Base-by-base conservation (phyloP, 345 rosid genomes). In the Streptanthus diversifolius region DNA sequence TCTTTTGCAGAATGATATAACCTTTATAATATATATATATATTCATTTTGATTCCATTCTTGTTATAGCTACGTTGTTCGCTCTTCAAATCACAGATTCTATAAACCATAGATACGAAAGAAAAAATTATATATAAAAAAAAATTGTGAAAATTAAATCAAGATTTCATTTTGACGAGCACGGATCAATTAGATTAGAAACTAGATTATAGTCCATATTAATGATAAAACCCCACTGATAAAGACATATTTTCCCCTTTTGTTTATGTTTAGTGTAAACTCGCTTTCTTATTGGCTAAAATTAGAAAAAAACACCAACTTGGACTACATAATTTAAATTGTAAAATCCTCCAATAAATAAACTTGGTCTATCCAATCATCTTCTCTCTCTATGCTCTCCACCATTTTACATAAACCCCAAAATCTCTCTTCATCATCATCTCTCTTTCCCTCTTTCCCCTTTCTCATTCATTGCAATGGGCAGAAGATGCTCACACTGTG, bases 401-500 rank as follows among this genome's bases (percentile, higher is more conserved):
- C 70, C 70, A 76, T 76, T 68, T 67, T 54, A 68, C 75, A 76
- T 76, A 76, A 76, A 69, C 65, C 35, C 70, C 49, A 54, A 69
- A 76, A 43, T 61, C 43, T 54, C 43, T 75, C 64, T 49, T 52
- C 58, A 52, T 57, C 67, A 60, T 27, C 51, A 27, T 67, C 68
- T 58, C 10, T 57, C 40, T 58, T 37, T 49, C 47, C 39, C 27
- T 22, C 36, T n/a, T 41, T 15, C 32, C 35, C 29, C 61, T 37
- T 49, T 27, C 43, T 49, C 63, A 44, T 69, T 63, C 49, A 63
- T 63, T 62, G 22, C 60, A 63, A 76, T 76, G 80, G 75, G 80
- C n/a, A 70, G 80, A 37, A 70, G 75, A 76, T 76, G 80, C 61
- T 76, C 80, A 63, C 75, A 70, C 71, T 76, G 80, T 76, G 75